Evolutionary conservation across 441 rosid species (phyloP).

Genomic region (Pelargonium myrrhifolium): DNA sequence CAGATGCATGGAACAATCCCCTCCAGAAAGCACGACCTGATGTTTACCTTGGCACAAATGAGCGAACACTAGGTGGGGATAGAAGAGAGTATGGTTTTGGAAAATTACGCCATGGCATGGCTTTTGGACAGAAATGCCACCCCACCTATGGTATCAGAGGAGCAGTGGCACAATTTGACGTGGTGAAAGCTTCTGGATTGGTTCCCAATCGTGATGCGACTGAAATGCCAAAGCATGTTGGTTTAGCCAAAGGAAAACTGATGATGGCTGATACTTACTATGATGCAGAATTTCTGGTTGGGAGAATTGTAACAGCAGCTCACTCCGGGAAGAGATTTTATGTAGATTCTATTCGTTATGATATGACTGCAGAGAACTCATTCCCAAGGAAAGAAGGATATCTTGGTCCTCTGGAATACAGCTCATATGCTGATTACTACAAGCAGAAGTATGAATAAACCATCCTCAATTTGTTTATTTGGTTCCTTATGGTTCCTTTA

Average conservation of each 20-base stretch:
- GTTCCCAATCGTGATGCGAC: conserved; percentile 53
- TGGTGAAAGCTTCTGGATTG: conserved; percentile 92
- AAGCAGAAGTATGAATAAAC: conserved; percentile 71
- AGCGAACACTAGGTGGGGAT: conserved; percentile 98
- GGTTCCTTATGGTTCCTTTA: conserved; percentile 2
- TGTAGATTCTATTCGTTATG: conserved; percentile 80
- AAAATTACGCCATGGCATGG: conserved; percentile 88
- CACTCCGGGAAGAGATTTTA: conserved; percentile 99
- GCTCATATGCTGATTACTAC: conserved; percentile 91
- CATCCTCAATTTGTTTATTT: conserved; percentile 1
- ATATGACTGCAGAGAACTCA: conserved; percentile 91
- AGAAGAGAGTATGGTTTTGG: conserved; percentile 99
- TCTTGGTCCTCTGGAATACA: conserved; percentile 97
- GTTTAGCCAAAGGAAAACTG: conserved; percentile 48
- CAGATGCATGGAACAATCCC: conserved; percentile 86
- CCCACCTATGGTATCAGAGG: conserved; percentile 99
- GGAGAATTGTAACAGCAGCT: conserved; percentile 93
- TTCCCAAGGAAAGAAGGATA: conserved; percentile 99
- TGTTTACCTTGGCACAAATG: conserved; percentile 96
- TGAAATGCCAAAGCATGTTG: conserved; percentile 32
- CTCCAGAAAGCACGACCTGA: conserved; percentile 99
- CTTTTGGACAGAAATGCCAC: conserved; percentile 80
- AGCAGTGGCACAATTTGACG: conserved; percentile 90
- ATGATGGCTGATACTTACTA: conserved; percentile 77
- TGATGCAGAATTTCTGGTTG: conserved; percentile 53